These are phyloP conservation scores for Alternaria triticina DNA, from an alignment of 2,329 filamentous ascomycete genomes.

Conservation along the genomic window DNA sequence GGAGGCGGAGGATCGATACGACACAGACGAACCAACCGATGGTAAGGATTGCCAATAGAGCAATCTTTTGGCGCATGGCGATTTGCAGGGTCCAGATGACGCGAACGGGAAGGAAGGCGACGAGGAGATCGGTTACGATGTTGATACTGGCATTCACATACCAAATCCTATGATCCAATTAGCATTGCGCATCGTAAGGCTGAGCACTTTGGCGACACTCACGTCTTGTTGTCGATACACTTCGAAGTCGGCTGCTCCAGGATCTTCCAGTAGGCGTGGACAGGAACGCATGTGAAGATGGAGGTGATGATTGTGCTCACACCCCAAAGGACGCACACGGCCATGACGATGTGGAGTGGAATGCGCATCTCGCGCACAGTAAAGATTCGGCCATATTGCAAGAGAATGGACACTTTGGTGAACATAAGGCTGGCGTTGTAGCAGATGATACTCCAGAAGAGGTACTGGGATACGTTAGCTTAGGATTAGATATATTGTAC, in stretches of 20 bases:
- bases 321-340: conserved; percentile 25
- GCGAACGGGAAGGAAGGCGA: conserved; percentile 31
- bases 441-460: conserved; percentile 35
- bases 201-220: not conserved
- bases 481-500: not conserved
- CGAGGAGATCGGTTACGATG: conserved; percentile 32
- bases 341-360: conserved; percentile 30
- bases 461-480: conserved; percentile 22
- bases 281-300: conserved; percentile 29
- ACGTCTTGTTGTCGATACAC: conserved; percentile 25
- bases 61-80: conserved; percentile 26
- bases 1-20: conserved; percentile 38
- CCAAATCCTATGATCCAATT: conserved; percentile 20
- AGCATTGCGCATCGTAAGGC: not conserved
- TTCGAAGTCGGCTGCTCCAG: conserved; percentile 19
- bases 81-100: conserved; percentile 35
- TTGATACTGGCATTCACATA: conserved; percentile 31
- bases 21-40: conserved; percentile 44
- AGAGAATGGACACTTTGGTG: conserved; percentile 37
- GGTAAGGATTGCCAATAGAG: conserved; percentile 29
- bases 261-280: conserved; percentile 31
- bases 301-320: conserved; percentile 16
- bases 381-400: conserved; percentile 39
- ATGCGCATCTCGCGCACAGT: conserved; percentile 28
- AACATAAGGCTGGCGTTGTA: conserved; percentile 31